Evolutionary conservation across 2,329 filamentous ascomycete genomes (phyloP), one percentile per base, ranked within the genome.

Genomic region (Hymenotorrendiella dingleyae): DNA sequence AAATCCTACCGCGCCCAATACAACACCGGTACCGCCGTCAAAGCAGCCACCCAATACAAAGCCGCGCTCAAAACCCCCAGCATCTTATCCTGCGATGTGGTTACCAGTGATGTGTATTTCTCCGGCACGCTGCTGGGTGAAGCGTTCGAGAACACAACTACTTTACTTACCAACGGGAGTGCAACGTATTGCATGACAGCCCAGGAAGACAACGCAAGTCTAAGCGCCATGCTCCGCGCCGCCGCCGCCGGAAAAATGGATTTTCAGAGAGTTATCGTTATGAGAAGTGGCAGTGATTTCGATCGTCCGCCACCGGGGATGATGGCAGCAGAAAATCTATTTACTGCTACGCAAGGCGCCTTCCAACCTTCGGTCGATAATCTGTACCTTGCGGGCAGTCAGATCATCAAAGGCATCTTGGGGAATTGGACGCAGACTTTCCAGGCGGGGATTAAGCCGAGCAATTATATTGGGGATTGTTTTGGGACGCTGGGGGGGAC

Each of bases 31-130:
- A 26, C 39, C 4, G 20, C 38, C n/a, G 34, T 16, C 36, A 41
- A 16, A 11, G 35, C 26, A 23, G 45, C 67, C 44, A 47, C 53
- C 23, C 17, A 36, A 26, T 29, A 11, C n/a, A 35, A 26, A 6
- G 61, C 65, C 7, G 74, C 67, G 4, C 65, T 69, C 1, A 39
- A 60, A 11, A 52, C 62, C 0, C 82, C 82, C 0, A 64, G 64
- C 2, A 68, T 86, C 0, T 60, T 80, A n/a, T 73, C 72, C 48
- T 85, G 82, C 54, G 83, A 86, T 55, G 70, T 73, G 6, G 77
- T 77, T 0, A 85, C 83, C 1, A 80, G 76, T 37, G 82, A 87
- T 54, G 80, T 84, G n/a, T 87, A 84, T 64, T 86, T 74, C 62
- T 76, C 73, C 1, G 83, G 83, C 6, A 67, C 60, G 0, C 56